Evolutionary conservation across 305 asterid species (phyloP).

Genomic region (Andrographis paniculata): DNA sequence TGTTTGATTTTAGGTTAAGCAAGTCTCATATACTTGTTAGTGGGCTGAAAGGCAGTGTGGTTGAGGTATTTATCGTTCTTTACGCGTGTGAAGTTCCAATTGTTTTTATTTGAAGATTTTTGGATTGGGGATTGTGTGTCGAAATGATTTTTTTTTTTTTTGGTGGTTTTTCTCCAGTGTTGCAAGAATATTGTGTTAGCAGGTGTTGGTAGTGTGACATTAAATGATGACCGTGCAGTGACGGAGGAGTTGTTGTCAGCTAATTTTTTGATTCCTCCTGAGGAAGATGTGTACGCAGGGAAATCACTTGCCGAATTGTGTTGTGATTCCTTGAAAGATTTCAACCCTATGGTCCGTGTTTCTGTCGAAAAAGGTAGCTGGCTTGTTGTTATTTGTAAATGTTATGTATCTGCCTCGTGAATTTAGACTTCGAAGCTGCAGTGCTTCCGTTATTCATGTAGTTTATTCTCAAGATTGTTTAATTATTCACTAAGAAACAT

Average conservation of each 20-base stretch:
- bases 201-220: constrained; percentile 91
- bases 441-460: neutral
- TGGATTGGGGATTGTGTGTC: neutral
- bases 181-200: constrained; percentile 97
- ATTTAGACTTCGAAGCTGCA: constrained; percentile 4
- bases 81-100: neutral
- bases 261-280: constrained; percentile 65
- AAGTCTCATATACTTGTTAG: constrained; percentile 80
- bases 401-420: neutral
- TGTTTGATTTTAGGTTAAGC: constrained; percentile 58
- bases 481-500: no score
- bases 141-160: neutral
- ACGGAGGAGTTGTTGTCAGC: constrained; percentile 64
- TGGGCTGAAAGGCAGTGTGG: constrained; percentile 73
- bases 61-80: constrained; percentile 49
- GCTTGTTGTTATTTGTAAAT: constrained; percentile 8
- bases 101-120: neutral
- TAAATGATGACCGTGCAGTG: constrained; percentile 70
- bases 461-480: no score
- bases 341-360: constrained; percentile 77
- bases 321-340: constrained; percentile 69
- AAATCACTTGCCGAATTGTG: constrained; percentile 71
- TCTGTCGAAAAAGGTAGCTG: constrained; percentile 50
- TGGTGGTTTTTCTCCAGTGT: constrained; percentile 46
- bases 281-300: constrained; percentile 36